These are phyloP conservation scores for Sordaria brevicollis DNA, from an alignment of 495 filamentous ascomycete genomes.

Conservation along the genomic window DNA sequence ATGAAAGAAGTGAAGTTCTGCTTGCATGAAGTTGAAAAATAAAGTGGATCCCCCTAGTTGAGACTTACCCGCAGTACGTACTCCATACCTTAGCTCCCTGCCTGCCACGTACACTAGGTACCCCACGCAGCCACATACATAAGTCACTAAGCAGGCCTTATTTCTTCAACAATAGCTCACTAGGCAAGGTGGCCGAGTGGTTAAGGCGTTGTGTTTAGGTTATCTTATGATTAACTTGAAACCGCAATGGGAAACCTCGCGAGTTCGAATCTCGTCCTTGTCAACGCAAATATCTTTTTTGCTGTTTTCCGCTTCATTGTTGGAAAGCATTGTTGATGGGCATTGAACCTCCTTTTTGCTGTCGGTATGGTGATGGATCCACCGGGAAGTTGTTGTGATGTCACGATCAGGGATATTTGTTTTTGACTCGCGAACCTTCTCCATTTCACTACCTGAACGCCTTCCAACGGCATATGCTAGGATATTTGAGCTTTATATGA, in stretches of 20 bases:
- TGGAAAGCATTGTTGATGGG: not conserved
- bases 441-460: not conserved
- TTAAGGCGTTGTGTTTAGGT: constrained; percentile 45
- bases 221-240: constrained; percentile 4
- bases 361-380: not conserved
- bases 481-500: not conserved
- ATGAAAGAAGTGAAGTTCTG: constrained; percentile 1
- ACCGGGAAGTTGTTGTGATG: not conserved
- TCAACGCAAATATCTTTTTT: constrained; percentile 2
- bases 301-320: not conserved
- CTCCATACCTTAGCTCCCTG: not conserved
- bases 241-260: constrained; percentile 13
- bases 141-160: not conserved
- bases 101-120: not conserved
- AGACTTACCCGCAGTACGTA: not conserved
- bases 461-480: not conserved
- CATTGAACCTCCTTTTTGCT: not conserved
- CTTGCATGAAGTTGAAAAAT: not conserved
- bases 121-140: no score
- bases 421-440: not conserved
- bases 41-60: not conserved
- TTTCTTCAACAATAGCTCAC: not conserved
- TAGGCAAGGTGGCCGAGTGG: constrained; percentile 37
- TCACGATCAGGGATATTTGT: not conserved
- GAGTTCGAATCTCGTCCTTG: constrained; percentile 19